phyloP scores from a whole-genome alignment of 1,139 yeast genomes.

The Yamadazyma songkhlaensis region DNA sequence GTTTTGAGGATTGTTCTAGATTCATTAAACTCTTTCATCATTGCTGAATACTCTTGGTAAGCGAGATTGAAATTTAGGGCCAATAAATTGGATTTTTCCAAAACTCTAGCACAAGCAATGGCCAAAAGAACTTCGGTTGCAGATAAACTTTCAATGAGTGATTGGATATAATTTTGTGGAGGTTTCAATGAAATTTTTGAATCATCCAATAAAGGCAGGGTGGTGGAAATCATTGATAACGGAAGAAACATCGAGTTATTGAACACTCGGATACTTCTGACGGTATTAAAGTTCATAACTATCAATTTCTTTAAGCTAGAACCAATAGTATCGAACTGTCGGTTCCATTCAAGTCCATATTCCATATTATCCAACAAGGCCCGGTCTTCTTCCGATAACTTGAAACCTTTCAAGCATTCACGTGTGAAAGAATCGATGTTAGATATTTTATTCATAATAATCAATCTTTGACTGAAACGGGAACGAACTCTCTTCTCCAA shows the following conservation, averaged over 20 bases:
- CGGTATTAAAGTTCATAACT: constrained; percentile 53
- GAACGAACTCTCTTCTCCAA: constrained; percentile 90
- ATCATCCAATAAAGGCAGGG: constrained; percentile 33
- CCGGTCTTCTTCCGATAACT: constrained; percentile 19
- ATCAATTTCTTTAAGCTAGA: constrained; percentile 18
- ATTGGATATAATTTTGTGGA: constrained; percentile 24
- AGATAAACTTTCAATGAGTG: constrained; percentile 48
- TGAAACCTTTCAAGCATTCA: constrained; percentile 26
- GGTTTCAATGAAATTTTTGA: background rate
- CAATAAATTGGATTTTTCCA: constrained; percentile 55
- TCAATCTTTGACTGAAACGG: constrained; percentile 78
- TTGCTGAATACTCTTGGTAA: constrained; percentile 67
- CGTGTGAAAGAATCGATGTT: constrained; percentile 43
- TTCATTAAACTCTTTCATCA: constrained; percentile 46
- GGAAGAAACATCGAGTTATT: constrained; percentile 51
- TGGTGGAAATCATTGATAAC: constrained; percentile 27
- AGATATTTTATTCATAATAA: constrained; percentile 54
- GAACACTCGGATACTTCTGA: constrained; percentile 57
- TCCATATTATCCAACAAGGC: constrained; percentile 15
- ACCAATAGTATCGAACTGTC: constrained; percentile 25
- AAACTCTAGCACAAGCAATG: constrained; percentile 72
- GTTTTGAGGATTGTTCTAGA: constrained; percentile 26
- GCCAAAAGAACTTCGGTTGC: constrained; percentile 67
- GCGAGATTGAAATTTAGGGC: constrained; percentile 71
- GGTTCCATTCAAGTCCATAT: constrained; percentile 52